phyloP scores from a whole-genome alignment of 2,329 filamentous ascomycete species.

The Fusarium nelsonii region DNA sequence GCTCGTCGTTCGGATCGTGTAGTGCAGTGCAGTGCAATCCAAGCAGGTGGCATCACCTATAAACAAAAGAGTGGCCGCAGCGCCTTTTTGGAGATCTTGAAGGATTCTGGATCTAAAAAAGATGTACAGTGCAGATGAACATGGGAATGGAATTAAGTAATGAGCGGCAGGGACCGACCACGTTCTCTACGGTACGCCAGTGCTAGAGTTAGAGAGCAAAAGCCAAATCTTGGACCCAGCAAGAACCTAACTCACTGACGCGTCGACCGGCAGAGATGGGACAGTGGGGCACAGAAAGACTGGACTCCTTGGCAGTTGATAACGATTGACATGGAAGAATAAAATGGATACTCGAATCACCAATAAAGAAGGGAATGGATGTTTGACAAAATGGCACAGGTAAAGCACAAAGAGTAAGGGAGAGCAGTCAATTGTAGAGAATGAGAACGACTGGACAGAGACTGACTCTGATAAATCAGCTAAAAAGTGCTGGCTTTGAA shows the following conservation, averaged over 20 bases:
- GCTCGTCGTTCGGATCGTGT: constrained; percentile 31
- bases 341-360: constrained; percentile 9
- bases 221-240: constrained; percentile 27
- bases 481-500: constrained; percentile 27
- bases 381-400: background rate
- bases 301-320: constrained; percentile 23
- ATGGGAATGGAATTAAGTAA: constrained; percentile 44
- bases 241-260: constrained; percentile 43
- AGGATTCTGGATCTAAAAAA: constrained; percentile 35
- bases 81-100: constrained; percentile 11
- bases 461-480: constrained; percentile 19
- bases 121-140: constrained; percentile 19
- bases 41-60: constrained; percentile 19
- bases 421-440: background rate
- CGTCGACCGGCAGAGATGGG: constrained; percentile 39
- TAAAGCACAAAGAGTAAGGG: constrained; percentile 15
- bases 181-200: constrained; percentile 40
- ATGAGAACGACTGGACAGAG: constrained; percentile 11
- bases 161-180: constrained; percentile 49
- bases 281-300: constrained; percentile 36
- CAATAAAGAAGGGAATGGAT: constrained; percentile 15
- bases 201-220: constrained; percentile 15
- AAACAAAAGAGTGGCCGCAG: constrained; percentile 6
- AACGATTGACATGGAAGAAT: constrained; percentile 21
- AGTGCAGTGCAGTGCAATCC: constrained; percentile 3